Percentiles rank a stretch among this genome's conserved stretches.
Conservation (phyloP, 2,329 filamentous ascomycete species). For the Claviceps maximensis region DNA sequence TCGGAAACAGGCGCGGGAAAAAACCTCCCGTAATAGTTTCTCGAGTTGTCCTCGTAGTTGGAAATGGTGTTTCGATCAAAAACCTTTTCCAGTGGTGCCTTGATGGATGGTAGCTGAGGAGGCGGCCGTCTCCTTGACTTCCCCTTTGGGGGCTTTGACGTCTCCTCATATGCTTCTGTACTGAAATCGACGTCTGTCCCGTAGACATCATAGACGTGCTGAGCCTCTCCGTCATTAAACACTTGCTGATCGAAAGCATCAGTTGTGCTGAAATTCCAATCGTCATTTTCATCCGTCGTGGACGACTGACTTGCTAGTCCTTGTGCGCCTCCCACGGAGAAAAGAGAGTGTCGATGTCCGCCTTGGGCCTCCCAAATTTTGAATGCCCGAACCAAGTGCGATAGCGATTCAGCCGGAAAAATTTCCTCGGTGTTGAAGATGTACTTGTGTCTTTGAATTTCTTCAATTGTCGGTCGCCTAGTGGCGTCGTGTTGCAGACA, state of each 20-base stretch:
- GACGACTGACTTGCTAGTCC: conserved; percentile 31
- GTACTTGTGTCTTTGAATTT: conserved; percentile 58
- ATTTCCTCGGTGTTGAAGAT: conserved; percentile 47
- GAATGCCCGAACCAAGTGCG: conserved; percentile 57
- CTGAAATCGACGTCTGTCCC: conserved; percentile 43
- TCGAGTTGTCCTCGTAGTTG: conserved; percentile 50
- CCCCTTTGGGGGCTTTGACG: conserved; percentile 37
- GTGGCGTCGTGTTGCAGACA: conserved; percentile 57
- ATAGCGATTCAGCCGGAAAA: conserved; percentile 51
- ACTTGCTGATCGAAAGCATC: conserved; percentile 49
- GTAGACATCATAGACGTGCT: conserved; percentile 49
- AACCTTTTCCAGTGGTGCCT: conserved; percentile 48
- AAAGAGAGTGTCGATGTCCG: conserved; percentile 54
- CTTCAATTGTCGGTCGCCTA: conserved; percentile 54
- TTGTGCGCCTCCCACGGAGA: conserved; percentile 45
- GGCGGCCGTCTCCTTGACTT: conserved; percentile 44
- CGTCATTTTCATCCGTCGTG: conserved; percentile 37
- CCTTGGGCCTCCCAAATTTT: conserved; percentile 64
- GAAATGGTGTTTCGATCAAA: conserved; percentile 54
- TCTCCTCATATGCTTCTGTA: conserved; percentile 31
- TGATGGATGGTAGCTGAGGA: conserved; percentile 42
- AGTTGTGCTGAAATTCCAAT: conserved; percentile 57
- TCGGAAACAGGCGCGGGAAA: conserved; percentile 35
- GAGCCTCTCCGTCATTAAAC: conserved; percentile 37
- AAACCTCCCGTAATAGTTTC: conserved; percentile 42